Base-by-base conservation (phyloP, 495 filamentous ascomycete genomes). In the Opeltia flavorubescens region DNA sequence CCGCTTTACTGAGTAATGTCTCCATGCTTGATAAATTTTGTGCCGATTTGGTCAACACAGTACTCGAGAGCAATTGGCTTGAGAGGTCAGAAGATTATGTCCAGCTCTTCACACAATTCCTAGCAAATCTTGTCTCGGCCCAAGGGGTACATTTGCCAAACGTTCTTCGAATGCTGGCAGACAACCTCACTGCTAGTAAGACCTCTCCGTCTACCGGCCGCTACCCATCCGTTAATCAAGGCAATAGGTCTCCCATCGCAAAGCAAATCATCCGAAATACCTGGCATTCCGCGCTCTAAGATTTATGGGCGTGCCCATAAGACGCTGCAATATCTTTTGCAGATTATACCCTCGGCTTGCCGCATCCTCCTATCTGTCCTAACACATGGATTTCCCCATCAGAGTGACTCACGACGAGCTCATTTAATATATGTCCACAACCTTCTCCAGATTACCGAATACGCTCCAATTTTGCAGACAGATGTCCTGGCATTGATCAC, bases 401-500 rank as follows among this genome's bases (percentile, higher is more conserved):
- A 80, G 15, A 78, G 77, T 41, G 85, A 89, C 24, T 72, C 77
- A 5, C 80, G 81, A 47, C 76, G 78, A 45, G 69, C 71, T 20
- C 86, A 89, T 53, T 69, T 83, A 52, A 72, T 75, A 34, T 95
- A 89, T 52, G 78, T 91, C 29, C 69, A 76, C 40, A 94, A 94
- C 57, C 64, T 95, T 3, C 65, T 95, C 4, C 75, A 69, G 49
- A 62, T 96, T 23, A 74, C 80, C 31, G 68, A 68, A 38, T 93
- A 93, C 59, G 72, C 79, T 4, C 85, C 86, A 1, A 81, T 89
- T 39, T 68, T 96, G n/a, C 78, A 79, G 52, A 71, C 77, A 13
- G 83, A 91, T 44, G 75, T 95, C n/a, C 74, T 94, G 45, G 77
- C 82, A 47, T 64, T 95, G 15, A 78, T 95, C 33, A 84, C 83